These are phyloP conservation scores for Halteria grandinella DNA, from an alignment of 73 alveolate genomes.

Conservation along the genomic window DNA sequence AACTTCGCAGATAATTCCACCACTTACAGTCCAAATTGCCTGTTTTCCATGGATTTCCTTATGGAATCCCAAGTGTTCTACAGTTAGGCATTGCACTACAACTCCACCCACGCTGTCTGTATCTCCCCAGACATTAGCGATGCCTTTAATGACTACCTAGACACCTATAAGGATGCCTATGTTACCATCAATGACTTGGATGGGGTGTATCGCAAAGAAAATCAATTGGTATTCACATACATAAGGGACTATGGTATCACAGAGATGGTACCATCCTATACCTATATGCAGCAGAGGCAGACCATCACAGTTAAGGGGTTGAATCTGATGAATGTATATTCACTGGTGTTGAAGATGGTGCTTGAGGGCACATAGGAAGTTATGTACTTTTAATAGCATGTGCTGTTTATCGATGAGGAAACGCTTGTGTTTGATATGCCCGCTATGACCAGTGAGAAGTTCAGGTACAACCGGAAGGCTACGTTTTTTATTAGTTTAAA, in stretches of 20 bases:
- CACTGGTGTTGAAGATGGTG: conserved; percentile 7
- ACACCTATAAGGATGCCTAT: conserved; percentile 11
- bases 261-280: background rate
- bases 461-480: conserved; percentile 1
- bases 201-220: background rate
- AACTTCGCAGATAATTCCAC: no score
- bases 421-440: conserved; percentile 44
- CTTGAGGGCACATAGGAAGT: background rate
- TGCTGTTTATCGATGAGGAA: conserved; percentile 22
- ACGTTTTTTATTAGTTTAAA: conserved; percentile 23
- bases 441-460: background rate
- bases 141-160: conserved; percentile 7
- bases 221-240: background rate
- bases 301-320: conserved; percentile 6
- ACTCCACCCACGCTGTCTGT: conserved; percentile 5
- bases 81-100: background rate
- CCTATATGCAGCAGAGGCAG: background rate
- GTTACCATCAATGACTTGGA: conserved; percentile 14
- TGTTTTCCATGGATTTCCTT: background rate
- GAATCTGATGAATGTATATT: conserved; percentile 9
- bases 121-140: background rate
- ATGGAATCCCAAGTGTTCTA: no score
- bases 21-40: conserved; percentile 6
- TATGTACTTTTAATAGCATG: background rate
- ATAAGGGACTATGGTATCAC: conserved; percentile 9